phyloP scores from a whole-genome alignment of 1,284 basidiomycete genomes.

The Takashimella koratensis region DNA sequence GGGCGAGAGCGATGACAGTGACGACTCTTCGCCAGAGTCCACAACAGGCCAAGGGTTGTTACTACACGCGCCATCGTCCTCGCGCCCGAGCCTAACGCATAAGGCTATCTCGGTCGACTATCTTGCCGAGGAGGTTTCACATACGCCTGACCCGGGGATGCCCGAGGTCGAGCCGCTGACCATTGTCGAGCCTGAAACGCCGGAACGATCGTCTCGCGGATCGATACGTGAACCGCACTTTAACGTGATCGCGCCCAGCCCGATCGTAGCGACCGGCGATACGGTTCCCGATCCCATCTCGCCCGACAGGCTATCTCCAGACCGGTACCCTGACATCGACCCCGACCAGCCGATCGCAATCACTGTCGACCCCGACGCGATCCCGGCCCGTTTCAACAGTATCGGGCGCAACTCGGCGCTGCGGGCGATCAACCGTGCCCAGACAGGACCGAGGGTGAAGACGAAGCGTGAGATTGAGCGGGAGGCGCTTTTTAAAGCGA shows the following conservation, averaged over 20 bases:
- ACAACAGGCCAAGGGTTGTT: not conserved
- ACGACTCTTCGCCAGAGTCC: not conserved
- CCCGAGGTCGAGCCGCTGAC: not conserved
- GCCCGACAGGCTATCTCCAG: not conserved
- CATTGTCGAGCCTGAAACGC: not conserved
- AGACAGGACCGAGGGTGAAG: slow-evolving; percentile 21
- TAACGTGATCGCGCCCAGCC: slow-evolving; percentile 32
- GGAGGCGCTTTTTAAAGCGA: slow-evolving; percentile 43
- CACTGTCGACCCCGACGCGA: slow-evolving; percentile 3
- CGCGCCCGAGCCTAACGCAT: not conserved
- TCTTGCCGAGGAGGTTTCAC: slow-evolving; percentile 19
- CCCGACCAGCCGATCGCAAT: slow-evolving; percentile 11
- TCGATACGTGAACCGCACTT: slow-evolving; percentile 16
- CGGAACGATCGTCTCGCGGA: not conserved
- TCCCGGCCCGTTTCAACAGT: slow-evolving; percentile 32
- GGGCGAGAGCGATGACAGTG: slow-evolving; percentile 1
- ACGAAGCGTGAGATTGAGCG: slow-evolving; percentile 46
- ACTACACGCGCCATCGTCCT: not conserved
- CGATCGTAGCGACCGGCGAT: slow-evolving; percentile 6
- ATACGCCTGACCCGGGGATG: slow-evolving; percentile 36
- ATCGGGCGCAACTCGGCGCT: slow-evolving; percentile 23
- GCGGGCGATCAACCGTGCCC: not conserved
- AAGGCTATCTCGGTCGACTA: slow-evolving; percentile 28
- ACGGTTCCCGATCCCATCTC: not conserved
- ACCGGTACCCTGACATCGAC: not conserved